Base-by-base conservation (phyloP, 23 red algal species). In the Gracilariopsis chorda region DNA sequence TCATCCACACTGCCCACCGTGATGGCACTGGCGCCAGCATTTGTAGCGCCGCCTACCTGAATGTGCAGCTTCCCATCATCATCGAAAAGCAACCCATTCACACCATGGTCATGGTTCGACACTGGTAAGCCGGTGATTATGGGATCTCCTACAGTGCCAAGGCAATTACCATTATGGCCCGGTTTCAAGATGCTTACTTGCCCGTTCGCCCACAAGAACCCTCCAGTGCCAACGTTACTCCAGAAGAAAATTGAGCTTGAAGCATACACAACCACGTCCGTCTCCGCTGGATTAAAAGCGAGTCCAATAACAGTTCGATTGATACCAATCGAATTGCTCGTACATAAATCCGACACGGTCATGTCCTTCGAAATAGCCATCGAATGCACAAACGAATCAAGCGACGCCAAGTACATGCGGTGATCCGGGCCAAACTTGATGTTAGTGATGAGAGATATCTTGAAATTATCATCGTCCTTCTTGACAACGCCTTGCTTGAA, bases 221-320 rank as follows among this genome's bases (percentile, higher is more conserved):
- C 48, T 14, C 33, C 48, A 44, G 36, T 56, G 4, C 68, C 63
- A 17, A 44, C 35, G n/a, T 61, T 67, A 12, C 67, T 51, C 88
- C 88, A 92, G 42, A 73, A 80, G 45, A 92, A 82, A 30, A 92
- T 92, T 72, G 88, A 92, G 48, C 55, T 69, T 1, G 88, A 92
- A 19, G 78, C 88, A n/a, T 92, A 92, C 59, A 92, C 55, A 39
- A 69, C 34, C 4, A 82, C 59, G 27, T 74, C 77, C 0, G 57
- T 56, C 40, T 92, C 88, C 11, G 88, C 88, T 8, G 88, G 88
- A 73, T 92, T 92, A 32, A 92, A 92, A 32, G 88, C 62, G 13
- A 92, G 74, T 25, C 75, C 88, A 49, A 92, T 77, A 21, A 82
- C 68, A 16, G 77, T 56, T 12, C 77, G 65, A 42, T 74, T 49